Base-by-base conservation (phyloP, 2,329 filamentous ascomycete genomes). In the Nemania abortiva region DNA sequence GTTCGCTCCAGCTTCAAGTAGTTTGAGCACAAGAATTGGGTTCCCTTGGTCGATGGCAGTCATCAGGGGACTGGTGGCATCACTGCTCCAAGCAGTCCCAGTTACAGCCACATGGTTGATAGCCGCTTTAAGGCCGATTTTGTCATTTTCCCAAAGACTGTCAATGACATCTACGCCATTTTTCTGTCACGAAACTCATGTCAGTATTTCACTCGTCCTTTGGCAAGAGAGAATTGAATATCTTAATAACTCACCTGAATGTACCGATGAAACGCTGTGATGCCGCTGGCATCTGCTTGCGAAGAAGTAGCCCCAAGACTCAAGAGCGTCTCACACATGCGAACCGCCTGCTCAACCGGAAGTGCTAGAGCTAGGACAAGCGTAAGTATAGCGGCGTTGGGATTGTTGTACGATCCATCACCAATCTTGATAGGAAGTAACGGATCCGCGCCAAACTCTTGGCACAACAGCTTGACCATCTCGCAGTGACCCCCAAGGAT, bases 371-470 rank as follows among this genome's bases (percentile, higher is more conserved):
- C 88, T n/a, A 97, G 83, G 0, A 89, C 86, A 7, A 95, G 81
- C 0, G 90, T 91, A 57, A 96, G 82, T 53, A 95, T 90, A 0
- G 90, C 91, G 0, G 82, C 86, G 31, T 83, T 81, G 2, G 87
- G 85, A 3, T 81, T 81, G 56, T 84, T 85, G 65, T 86, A 74
- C 65, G 82, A 76, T 1, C 81, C 79, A 65, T 85, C 79, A 10
- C 87, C 75, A 29, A 91, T 84, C 79, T 95, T 95, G 77, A 96
- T 84, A 0, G 93, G 93, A 24, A 94, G 82, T 18, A 95, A 83
- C 0, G 91, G 85, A 78, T 97, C 93, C 4, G 93, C 92, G 7
- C 92, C 94, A 75, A 93, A 96, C 70, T 90, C 83, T 53, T 89
- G 84, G 61, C 92, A 91, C 6, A 97, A 86, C 27, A 89, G 79